Evolutionary conservation across 2,329 filamentous ascomycete species (phyloP).

Genomic region (Aspergillus sp.): DNA sequence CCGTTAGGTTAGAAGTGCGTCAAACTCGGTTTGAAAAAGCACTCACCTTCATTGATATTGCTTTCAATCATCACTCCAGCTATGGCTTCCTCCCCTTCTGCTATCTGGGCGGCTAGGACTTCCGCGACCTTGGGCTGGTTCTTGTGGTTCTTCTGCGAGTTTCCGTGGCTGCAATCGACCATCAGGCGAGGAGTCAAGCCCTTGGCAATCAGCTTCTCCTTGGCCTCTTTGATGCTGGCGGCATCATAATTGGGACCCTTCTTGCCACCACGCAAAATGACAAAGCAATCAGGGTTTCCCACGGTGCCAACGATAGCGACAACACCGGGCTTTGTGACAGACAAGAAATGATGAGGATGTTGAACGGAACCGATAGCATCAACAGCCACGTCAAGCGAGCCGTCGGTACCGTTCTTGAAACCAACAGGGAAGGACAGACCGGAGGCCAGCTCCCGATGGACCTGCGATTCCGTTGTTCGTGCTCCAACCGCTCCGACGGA

Average conservation of each 20-base stretch:
- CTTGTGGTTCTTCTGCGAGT: slow-evolving; percentile 93
- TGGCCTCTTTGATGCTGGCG: slow-evolving; percentile 80
- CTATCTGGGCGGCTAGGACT: slow-evolving; percentile 80
- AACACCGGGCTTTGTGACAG: slow-evolving; percentile 93
- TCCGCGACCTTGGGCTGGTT: slow-evolving; percentile 95
- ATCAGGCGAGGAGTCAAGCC: slow-evolving; percentile 79
- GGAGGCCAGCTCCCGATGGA: slow-evolving; percentile 91
- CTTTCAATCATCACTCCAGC: slow-evolving; percentile 99
- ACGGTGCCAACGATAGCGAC: slow-evolving; percentile 93
- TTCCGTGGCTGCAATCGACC: slow-evolving; percentile 98
- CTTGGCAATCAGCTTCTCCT: slow-evolving; percentile 75
- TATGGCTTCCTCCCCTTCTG: slow-evolving; percentile 79
- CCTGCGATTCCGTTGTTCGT: slow-evolving; percentile 93
- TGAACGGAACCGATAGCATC: slow-evolving; percentile 93
- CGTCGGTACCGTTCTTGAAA: slow-evolving; percentile 99
- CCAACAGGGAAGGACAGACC: slow-evolving; percentile 96
- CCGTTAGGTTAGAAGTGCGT: slow-evolving; percentile 6
- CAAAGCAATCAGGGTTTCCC: slow-evolving; percentile 96
- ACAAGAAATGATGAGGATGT: slow-evolving; percentile 95
- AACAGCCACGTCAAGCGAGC: slow-evolving; percentile 83
- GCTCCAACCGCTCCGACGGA: slow-evolving; percentile 93
- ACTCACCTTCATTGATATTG: slow-evolving; percentile 86
- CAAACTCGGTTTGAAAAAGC: not conserved
- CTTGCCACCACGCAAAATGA: slow-evolving; percentile 89
- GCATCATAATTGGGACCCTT: slow-evolving; percentile 94